These are phyloP conservation scores for Cladosporium sp. DNA, from an alignment of 2,329 filamentous ascomycete species.

Conservation along the genomic window DNA sequence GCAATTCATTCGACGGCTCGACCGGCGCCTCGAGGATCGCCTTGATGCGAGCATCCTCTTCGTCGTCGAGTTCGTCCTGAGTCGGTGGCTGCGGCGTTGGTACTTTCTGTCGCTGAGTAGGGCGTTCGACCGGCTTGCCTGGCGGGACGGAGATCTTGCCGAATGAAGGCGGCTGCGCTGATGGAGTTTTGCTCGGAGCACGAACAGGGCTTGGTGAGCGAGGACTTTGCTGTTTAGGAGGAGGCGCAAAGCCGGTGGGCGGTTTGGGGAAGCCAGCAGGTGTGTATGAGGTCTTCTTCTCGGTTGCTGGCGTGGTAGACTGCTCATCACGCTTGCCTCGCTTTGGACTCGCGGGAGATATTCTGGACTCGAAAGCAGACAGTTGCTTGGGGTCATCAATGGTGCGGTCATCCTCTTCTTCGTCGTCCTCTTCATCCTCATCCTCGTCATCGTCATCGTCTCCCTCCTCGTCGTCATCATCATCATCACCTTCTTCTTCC, in stretches of 20 bases:
- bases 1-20: slow-evolving; percentile 58
- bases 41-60: slow-evolving; percentile 67
- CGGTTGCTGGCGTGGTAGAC: slow-evolving; percentile 24
- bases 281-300: slow-evolving; percentile 29
- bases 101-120: slow-evolving; percentile 26
- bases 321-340: slow-evolving; percentile 8
- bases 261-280: slow-evolving; percentile 39
- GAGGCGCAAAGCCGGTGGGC: slow-evolving; percentile 39
- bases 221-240: slow-evolving; percentile 45
- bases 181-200: slow-evolving; percentile 38
- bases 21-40: slow-evolving; percentile 58
- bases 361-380: slow-evolving; percentile 21
- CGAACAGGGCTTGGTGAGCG: slow-evolving; percentile 71
- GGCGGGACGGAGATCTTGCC: slow-evolving; percentile 29
- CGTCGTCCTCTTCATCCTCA: slow-evolving; percentile 34
- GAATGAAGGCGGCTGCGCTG: slow-evolving; percentile 13
- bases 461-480: slow-evolving; percentile 34
- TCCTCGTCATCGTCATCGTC: slow-evolving; percentile 29
- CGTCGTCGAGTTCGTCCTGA: slow-evolving; percentile 53
- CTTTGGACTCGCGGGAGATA: slow-evolving; percentile 23
- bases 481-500: slow-evolving; percentile 35
- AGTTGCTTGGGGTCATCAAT: slow-evolving; percentile 21
- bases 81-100: slow-evolving; percentile 33
- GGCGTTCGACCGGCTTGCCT: slow-evolving; percentile 29
- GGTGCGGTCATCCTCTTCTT: slow-evolving; percentile 46